Base-by-base conservation (phyloP, 805 yeast genomes). In the Sugiyamaella valdiviana region DNA sequence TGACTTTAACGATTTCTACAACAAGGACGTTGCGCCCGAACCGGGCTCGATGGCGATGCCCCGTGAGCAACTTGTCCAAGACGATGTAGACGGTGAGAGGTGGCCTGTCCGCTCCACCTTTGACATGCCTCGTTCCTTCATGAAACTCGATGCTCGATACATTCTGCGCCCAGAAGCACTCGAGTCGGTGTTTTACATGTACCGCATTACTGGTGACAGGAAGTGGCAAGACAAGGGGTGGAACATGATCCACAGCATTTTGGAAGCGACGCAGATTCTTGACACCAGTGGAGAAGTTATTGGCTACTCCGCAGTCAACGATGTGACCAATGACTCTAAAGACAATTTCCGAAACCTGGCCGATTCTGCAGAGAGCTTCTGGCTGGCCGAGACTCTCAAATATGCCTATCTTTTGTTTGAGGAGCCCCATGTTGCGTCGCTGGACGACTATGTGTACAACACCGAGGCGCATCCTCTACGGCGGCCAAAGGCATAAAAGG, bases 351-450 rank as follows among this genome's bases (percentile, higher is more conserved):
- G 83, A 6, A 86, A 85, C 61, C 87, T 85, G 44, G 78, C 86
- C 1, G 54, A 59, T 2, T 70, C 73, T 40, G 51, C 50, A 12
- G 59, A 56, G 40, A 82, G 93, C 21, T 88, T 88, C 72, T 90
- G 96, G 96, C 72, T 86, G 56, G 93, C 95, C 1, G 96, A 90
- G 64, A 90, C 97, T 2, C 74, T 90, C 63, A 90, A 90, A 66
- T 90, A 89, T 65, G 71, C 88, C 36, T 86, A 86, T 60, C 67
- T 87, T 49, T 69, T 88, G 54, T 88, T 88, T 66, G 76, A 73
- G 29, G 70, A 67, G 6, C 62, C 70, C 12, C 58, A 65, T 6
- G 62, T 67, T 14, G 65, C 71, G 60, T 70, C 74, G 39, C 61
- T 77, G 50, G 80, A 78, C 55, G 77, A 79, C 36, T 78, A 71